Conservation (phyloP, 305 asterid genomes). For the Rubia peregrina region DNA sequence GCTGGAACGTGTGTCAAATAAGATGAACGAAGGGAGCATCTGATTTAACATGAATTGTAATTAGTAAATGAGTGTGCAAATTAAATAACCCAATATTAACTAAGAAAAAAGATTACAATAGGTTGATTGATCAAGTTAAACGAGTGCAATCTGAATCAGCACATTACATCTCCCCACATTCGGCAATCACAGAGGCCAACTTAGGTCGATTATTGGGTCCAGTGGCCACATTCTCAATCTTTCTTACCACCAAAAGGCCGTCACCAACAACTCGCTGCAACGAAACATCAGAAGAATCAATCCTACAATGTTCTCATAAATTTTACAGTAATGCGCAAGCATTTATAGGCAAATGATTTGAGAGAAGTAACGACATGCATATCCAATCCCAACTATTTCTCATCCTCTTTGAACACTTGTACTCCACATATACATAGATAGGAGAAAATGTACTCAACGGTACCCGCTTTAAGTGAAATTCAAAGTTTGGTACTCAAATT, state of each 20-base stretch:
- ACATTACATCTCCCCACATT: conserved; percentile 89
- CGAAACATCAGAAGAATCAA: conserved; percentile 12
- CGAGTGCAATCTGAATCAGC: background rate
- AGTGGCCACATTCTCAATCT: conserved; percentile 89
- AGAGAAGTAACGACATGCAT: background rate
- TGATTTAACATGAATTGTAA: too few species aligned
- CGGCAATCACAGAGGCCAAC: conserved; percentile 72
- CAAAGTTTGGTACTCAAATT: too few species aligned
- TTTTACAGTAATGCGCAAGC: background rate
- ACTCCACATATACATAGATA: too few species aligned
- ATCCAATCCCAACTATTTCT: background rate
- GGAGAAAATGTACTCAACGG: too few species aligned
- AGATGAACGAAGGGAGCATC: too few species aligned
- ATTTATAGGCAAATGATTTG: background rate
- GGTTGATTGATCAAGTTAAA: background rate
- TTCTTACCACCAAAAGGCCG: conserved; percentile 74
- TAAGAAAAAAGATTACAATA: background rate
- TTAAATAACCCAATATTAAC: background rate
- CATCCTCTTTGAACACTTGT: background rate
- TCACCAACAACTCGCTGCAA: conserved; percentile 92
- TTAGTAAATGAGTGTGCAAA: background rate
- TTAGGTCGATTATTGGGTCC: conserved; percentile 89
- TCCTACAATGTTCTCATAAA: background rate
- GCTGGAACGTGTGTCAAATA: too few species aligned
- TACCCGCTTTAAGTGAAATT: too few species aligned